Conservation (phyloP, 768 basidiomycete species). For the Leccinellum rugosiceps region DNA sequence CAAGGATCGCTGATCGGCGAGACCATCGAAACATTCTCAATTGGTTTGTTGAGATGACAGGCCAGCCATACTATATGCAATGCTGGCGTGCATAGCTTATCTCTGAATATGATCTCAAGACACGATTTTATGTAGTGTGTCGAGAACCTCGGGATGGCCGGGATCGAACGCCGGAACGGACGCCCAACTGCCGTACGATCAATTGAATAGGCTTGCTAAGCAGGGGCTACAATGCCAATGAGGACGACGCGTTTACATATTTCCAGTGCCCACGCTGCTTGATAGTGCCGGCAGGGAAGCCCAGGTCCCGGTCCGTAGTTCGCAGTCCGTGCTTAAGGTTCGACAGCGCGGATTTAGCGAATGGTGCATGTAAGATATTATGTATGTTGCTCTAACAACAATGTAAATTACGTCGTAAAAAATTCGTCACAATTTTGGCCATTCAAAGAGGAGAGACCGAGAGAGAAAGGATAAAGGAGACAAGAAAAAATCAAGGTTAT, state of each 20-base stretch:
- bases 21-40: not conserved
- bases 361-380: constrained; percentile 12
- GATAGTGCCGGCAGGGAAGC: not conserved
- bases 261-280: not conserved
- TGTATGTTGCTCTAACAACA: constrained; percentile 11
- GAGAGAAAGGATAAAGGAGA: not conserved
- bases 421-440: constrained; percentile 14
- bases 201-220: not conserved
- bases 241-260: not conserved
- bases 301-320: not conserved
- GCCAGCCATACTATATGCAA: not conserved
- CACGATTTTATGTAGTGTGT: not conserved
- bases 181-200: not conserved
- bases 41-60: not conserved
- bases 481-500: constrained; percentile 13
- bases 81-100: constrained; percentile 15
- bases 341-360: not conserved
- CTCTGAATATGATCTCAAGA: constrained; percentile 20
- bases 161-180: not conserved
- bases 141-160: not conserved
- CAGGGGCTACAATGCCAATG: not conserved
- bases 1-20: not conserved
- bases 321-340: not conserved
- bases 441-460: constrained; percentile 1
- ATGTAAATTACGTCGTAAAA: constrained; percentile 28